Conservation (phyloP, 225 moss, liverwort and hornwort species). For the Sphagnum contortum region DNA sequence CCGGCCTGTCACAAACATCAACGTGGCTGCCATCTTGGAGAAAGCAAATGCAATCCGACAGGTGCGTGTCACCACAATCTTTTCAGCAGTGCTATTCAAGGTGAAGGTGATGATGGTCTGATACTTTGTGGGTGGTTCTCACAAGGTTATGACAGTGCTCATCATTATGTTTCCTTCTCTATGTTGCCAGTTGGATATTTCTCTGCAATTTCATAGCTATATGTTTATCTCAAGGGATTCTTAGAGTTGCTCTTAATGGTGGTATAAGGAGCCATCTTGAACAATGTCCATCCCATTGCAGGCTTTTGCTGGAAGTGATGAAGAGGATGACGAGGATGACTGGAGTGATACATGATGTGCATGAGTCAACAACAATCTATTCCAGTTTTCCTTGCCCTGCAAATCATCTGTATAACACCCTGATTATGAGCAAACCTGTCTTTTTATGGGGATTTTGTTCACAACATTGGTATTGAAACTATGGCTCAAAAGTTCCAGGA, state of each 20-base stretch:
- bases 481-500: no score
- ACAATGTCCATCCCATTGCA: constrained; percentile 10
- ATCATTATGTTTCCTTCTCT: not conserved
- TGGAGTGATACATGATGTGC: constrained; percentile 56
- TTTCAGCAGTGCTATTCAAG: no score
- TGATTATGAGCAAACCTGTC: no score
- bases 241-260: not conserved
- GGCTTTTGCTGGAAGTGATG: constrained; percentile 86
- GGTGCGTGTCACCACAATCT: constrained; percentile 18
- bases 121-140: no score
- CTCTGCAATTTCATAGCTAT: not conserved
- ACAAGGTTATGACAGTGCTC: not conserved
- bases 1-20: constrained; percentile 65
- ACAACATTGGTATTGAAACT: no score
- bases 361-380: no score
- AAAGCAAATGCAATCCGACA: constrained; percentile 93
- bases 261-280: no score
- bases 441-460: no score
- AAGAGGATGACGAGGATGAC: constrained; percentile 70
- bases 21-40: constrained; percentile 88
- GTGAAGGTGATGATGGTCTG: no score
- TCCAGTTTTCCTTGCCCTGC: no score
- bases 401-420: no score
- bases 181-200: not conserved
- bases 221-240: not conserved